These are phyloP conservation scores for Erigeron philadelphicus DNA, from an alignment of 140 eudicot genomes.

Conservation along the genomic window DNA sequence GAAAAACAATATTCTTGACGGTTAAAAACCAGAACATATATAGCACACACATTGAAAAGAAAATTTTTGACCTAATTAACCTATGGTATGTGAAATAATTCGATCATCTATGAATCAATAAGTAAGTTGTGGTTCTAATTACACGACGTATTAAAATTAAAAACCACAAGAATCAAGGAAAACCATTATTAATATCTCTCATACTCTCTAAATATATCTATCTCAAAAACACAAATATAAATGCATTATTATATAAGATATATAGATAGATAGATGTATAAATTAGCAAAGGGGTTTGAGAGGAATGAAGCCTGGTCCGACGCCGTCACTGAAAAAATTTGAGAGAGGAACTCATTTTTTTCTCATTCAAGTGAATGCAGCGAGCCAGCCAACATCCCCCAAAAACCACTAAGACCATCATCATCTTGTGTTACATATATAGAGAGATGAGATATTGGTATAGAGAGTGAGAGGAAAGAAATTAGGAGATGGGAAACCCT, in stretches of 20 bases:
- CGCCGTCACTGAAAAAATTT: conserved; percentile 33
- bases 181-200: too few species aligned
- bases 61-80: too few species aligned
- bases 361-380: conserved; percentile 35
- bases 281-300: conserved; percentile 42
- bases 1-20: too few species aligned
- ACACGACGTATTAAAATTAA: too few species aligned
- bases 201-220: neutral
- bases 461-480: neutral
- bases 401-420: conserved; percentile 28
- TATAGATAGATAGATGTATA: conserved; percentile 1
- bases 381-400: conserved; percentile 86
- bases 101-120: too few species aligned
- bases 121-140: too few species aligned
- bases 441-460: neutral
- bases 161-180: too few species aligned
- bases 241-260: neutral
- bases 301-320: conserved; percentile 95
- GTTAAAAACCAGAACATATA: too few species aligned
- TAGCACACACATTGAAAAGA: too few species aligned
- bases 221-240: neutral
- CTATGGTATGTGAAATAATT: too few species aligned
- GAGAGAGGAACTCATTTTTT: neutral
- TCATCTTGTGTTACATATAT: neutral
- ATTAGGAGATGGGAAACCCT: too few species aligned